Percentiles rank a stretch among this genome's conserved stretches.
These are phyloP conservation scores for Penicillium sp. DNA, from an alignment of 2,329 filamentous ascomycete species.

Conservation along the genomic window DNA sequence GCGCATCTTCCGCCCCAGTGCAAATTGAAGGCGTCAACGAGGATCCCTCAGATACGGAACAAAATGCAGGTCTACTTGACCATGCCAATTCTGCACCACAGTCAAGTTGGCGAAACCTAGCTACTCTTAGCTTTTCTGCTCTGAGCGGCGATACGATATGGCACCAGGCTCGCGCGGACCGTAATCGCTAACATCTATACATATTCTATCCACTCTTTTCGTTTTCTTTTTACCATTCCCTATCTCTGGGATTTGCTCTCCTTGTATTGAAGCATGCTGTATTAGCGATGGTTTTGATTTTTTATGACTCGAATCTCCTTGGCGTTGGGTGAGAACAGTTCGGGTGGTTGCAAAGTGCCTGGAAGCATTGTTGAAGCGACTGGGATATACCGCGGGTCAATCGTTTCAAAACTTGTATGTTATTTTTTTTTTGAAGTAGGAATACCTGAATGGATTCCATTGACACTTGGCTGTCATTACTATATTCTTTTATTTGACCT, in stretches of 20 bases:
- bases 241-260: slow-evolving; percentile 13
- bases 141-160: slow-evolving; percentile 48
- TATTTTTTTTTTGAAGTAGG: slow-evolving; percentile 9
- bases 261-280: slow-evolving; percentile 25
- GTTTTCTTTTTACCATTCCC: slow-evolving; percentile 7
- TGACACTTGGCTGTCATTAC: background rate
- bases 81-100: slow-evolving; percentile 34
- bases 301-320: slow-evolving; percentile 16
- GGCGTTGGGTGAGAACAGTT: slow-evolving; percentile 30
- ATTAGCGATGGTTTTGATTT: slow-evolving; percentile 35
- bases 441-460: slow-evolving; percentile 8
- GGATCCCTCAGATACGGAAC: slow-evolving; percentile 45
- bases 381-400: slow-evolving; percentile 22
- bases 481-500: background rate
- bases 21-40: slow-evolving; percentile 42
- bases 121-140: slow-evolving; percentile 45
- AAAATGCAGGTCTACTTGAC: slow-evolving; percentile 38
- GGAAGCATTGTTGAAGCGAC: slow-evolving; percentile 19
- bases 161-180: slow-evolving; percentile 42
- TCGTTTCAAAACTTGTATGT: slow-evolving; percentile 10
- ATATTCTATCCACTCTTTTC: slow-evolving; percentile 13
- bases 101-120: slow-evolving; percentile 45
- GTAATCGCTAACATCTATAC: slow-evolving; percentile 36
- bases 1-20: slow-evolving; percentile 51
- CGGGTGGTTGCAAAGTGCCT: slow-evolving; percentile 16